A percentile compares a stretch with the other conserved stretches of the same genome.
phyloP scores from a whole-genome alignment of 2,329 filamentous ascomycete species.

The Neonectria punicea region DNA sequence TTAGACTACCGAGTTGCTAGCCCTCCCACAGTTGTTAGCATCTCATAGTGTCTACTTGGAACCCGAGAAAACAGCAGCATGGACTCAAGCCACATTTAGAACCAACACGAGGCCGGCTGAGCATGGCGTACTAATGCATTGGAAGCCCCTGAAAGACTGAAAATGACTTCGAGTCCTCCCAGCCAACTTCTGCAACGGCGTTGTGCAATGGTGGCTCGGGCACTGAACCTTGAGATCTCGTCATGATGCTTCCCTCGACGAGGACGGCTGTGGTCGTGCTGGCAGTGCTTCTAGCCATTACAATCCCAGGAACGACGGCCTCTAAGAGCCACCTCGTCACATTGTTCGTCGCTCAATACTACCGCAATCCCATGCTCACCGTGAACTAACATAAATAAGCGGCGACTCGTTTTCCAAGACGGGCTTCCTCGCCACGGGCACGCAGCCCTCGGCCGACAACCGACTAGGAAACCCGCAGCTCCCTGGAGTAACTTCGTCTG shows the following conservation, averaged over 20 bases:
- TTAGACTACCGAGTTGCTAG: not conserved
- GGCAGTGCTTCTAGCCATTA: not conserved
- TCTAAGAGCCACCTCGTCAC: not conserved
- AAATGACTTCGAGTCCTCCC: not conserved
- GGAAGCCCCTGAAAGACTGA: not conserved
- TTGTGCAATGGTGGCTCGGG: not conserved
- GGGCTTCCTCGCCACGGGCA: not conserved
- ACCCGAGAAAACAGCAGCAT: too few relatives aligned
- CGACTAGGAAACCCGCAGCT: constrained; percentile 3
- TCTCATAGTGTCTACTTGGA: too few relatives aligned
- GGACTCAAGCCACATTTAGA: not conserved
- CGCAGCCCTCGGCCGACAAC: not conserved
- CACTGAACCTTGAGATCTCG: not conserved
- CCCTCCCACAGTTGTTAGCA: too few relatives aligned
- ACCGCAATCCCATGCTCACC: not conserved
- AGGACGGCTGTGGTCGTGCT: not conserved
- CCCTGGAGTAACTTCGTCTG: constrained; percentile 2
- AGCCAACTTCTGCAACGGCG: not conserved
- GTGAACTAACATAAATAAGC: not conserved
- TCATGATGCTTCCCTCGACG: not conserved
- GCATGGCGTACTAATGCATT: not conserved
- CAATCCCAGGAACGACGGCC: not conserved
- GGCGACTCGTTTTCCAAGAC: constrained; percentile 8
- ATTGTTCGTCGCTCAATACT: not conserved
- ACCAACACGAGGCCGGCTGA: not conserved